Conservation (phyloP, 768 basidiomycete species). For the Suillus subaureus region DNA sequence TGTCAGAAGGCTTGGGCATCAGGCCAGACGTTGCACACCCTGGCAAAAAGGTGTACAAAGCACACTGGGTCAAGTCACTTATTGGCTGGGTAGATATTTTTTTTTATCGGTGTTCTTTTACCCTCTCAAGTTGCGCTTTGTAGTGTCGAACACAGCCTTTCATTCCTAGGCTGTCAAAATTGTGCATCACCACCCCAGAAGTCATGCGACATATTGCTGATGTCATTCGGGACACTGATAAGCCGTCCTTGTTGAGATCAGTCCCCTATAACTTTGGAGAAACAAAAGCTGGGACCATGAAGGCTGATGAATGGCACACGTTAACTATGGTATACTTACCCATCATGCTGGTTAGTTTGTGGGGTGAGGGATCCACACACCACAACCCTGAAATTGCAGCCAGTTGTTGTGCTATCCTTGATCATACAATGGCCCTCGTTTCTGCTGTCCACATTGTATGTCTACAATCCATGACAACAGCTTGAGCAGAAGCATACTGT, state of each 20-base stretch:
- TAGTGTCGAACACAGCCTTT: not conserved
- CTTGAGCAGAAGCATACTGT: conserved; percentile 16
- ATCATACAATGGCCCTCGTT: conserved; percentile 35
- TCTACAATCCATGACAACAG: conserved; percentile 14
- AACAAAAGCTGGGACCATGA: too few relatives aligned
- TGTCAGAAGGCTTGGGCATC: conserved; percentile 6
- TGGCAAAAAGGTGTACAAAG: conserved; percentile 2
- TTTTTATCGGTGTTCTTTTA: not conserved
- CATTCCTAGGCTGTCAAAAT: not conserved
- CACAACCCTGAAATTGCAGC: not conserved
- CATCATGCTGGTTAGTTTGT: too few relatives aligned
- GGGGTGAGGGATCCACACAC: not conserved
- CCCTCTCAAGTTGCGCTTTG: not conserved
- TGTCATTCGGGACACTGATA: not conserved
- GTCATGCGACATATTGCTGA: not conserved
- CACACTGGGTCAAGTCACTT: conserved; percentile 12
- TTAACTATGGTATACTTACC: too few relatives aligned
- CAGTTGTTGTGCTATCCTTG: conserved; percentile 11
- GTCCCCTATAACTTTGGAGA: too few relatives aligned
- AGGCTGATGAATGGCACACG: too few relatives aligned
- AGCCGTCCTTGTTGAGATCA: conserved; percentile 9
- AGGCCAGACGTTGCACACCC: not conserved
- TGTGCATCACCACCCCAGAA: not conserved
- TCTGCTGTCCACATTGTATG: conserved; percentile 28
- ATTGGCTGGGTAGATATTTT: conserved; percentile 12